A percentile compares a stretch with the other conserved stretches of the same genome.
Conservation (phyloP, 73 alveolate species). For the Tetrahymena elliotti region DNA sequence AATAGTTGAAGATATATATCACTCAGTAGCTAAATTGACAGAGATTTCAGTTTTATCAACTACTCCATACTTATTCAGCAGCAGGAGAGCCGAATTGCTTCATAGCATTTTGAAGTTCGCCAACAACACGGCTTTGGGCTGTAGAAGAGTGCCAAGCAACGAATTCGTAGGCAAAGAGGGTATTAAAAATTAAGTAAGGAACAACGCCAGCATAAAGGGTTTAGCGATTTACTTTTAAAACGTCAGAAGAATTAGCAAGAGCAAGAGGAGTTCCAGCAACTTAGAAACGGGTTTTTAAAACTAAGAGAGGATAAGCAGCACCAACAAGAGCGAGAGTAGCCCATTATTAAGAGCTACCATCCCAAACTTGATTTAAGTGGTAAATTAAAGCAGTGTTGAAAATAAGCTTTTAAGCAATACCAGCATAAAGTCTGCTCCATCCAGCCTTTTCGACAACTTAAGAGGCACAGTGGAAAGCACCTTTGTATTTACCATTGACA, state of each 20-base stretch:
- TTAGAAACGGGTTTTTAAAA: constrained; percentile 15
- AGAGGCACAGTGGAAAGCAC: constrained; percentile 23
- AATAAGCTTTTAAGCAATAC: constrained; percentile 1
- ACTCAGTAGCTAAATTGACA: background rate
- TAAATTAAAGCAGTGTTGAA: constrained; percentile 19
- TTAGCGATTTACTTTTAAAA: background rate
- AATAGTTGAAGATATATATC: background rate
- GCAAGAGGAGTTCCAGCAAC: constrained; percentile 28
- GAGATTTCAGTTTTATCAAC: background rate
- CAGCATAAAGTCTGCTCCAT: constrained; percentile 14
- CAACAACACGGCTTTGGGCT: constrained; percentile 19
- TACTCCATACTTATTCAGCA: background rate
- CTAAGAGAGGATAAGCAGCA: constrained; percentile 25
- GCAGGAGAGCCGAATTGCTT: background rate
- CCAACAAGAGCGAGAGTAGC: constrained; percentile 20
- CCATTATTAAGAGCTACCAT: constrained; percentile 2
- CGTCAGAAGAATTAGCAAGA: background rate
- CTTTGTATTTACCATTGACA: constrained; percentile 23
- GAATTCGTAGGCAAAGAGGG: constrained; percentile 35
- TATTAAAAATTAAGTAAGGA: constrained; percentile 28
- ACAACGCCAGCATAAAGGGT: constrained; percentile 23
- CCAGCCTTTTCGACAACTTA: constrained; percentile 22
- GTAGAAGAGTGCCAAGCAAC: constrained; percentile 32
- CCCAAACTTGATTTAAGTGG: constrained; percentile 30
- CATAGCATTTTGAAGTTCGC: background rate